Evolutionary conservation across 768 basidiomycete genomes (phyloP).

Genomic region (Sporobolomyces roseus): DNA sequence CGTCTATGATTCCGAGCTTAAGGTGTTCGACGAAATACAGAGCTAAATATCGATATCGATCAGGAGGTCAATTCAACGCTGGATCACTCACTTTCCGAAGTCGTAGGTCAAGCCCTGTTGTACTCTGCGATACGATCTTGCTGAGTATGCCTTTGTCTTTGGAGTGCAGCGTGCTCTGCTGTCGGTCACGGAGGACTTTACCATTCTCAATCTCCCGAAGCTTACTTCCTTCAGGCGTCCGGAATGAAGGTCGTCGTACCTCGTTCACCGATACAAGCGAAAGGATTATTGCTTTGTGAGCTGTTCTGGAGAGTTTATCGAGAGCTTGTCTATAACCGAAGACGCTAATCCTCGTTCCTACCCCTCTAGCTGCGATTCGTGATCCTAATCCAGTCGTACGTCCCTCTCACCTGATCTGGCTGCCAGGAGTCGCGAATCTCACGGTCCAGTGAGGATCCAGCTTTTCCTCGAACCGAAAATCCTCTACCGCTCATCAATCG

Average conservation of each 20-base stretch:
- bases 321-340: neutral
- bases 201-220: conserved; percentile 92
- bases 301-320: no score
- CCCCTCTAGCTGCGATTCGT: conserved; percentile 63
- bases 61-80: conserved; percentile 76
- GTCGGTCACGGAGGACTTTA: conserved; percentile 89
- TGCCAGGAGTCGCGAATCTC: neutral
- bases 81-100: conserved; percentile 50
- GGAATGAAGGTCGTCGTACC: conserved; percentile 93
- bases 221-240: conserved; percentile 84
- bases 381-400: conserved; percentile 79
- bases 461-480: conserved; percentile 96
- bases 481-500: conserved; percentile 84
- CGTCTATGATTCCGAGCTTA: no score
- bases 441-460: neutral
- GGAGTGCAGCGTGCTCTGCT: conserved; percentile 68
- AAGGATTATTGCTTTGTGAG: conserved; percentile 67
- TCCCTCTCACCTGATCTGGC: neutral
- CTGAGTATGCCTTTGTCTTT: neutral
- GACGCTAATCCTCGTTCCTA: neutral
- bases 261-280: conserved; percentile 91
- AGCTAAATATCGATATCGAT: conserved; percentile 85
- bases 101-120: conserved; percentile 47
- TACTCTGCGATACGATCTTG: neutral
- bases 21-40: neutral